Evolutionary conservation across 192 early-diverging fungal genomes (phyloP).

Genomic region (Coemansia sp.): DNA sequence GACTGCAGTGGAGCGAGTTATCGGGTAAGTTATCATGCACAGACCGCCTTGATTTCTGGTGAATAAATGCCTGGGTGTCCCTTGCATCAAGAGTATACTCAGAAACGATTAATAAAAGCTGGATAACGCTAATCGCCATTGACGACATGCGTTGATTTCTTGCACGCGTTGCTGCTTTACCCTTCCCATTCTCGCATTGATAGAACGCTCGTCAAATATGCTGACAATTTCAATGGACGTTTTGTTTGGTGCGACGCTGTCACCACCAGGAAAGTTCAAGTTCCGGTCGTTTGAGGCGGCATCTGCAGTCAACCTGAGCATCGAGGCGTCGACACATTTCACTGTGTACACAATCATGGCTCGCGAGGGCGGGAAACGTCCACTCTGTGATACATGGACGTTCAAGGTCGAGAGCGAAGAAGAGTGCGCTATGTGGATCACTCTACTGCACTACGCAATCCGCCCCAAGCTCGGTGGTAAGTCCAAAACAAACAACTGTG

Average conservation of each 20-base stretch:
- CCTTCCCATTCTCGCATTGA: background rate
- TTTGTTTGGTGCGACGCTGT: slow-evolving; percentile 48
- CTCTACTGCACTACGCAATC: slow-evolving; percentile 36
- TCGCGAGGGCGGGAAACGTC: slow-evolving; percentile 39
- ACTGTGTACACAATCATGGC: slow-evolving; percentile 47
- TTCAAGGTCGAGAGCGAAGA: slow-evolving; percentile 45
- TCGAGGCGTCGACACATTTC: slow-evolving; percentile 48
- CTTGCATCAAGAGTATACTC: no score
- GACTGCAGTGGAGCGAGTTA: slow-evolving; percentile 41
- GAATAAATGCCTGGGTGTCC: no score
- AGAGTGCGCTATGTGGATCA: slow-evolving; percentile 41
- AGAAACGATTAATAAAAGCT: no score
- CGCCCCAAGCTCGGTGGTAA: slow-evolving; percentile 34
- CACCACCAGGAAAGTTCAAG: slow-evolving; percentile 46
- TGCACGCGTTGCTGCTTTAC: background rate
- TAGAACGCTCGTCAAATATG: slow-evolving; percentile 45
- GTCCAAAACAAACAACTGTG: slow-evolving; percentile 2
- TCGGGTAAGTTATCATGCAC: slow-evolving; percentile 26
- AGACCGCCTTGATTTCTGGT: background rate
- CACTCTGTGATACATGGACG: slow-evolving; percentile 51
- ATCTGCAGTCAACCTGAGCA: slow-evolving; percentile 19
- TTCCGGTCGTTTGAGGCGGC: slow-evolving; percentile 48
- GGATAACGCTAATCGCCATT: no score
- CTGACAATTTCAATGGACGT: slow-evolving; percentile 46
- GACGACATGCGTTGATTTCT: slow-evolving; percentile 1